Evolutionary conservation across 2,329 filamentous ascomycete species (phyloP).

Genomic region (Phyllosticta citribraziliensis): DNA sequence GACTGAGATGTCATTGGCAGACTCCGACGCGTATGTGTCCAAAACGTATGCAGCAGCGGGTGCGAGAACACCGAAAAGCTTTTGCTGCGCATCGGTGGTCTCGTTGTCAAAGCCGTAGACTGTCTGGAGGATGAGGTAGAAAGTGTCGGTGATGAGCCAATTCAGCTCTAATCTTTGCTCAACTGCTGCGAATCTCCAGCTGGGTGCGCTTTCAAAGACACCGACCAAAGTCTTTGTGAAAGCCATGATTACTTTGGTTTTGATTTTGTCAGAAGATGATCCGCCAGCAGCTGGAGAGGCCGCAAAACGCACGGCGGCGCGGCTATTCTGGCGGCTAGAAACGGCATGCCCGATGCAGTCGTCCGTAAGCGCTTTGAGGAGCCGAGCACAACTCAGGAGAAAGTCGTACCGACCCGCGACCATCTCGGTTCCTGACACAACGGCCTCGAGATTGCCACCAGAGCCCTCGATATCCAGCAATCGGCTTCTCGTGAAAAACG

Average conservation of each 20-base stretch:
- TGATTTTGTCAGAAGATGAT: conserved; percentile 67
- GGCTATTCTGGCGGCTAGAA: conserved; percentile 50
- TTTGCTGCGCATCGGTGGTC: conserved; percentile 30
- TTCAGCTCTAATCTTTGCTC: conserved; percentile 62
- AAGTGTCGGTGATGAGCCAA: conserved; percentile 55
- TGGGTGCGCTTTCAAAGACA: conserved; percentile 73
- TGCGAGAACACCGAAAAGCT: conserved; percentile 55
- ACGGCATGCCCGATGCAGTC: conserved; percentile 64
- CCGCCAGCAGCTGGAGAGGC: conserved; percentile 46
- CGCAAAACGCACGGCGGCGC: conserved; percentile 40
- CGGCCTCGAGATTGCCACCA: conserved; percentile 63
- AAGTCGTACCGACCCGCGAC: conserved; percentile 68
- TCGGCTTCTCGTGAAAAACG: conserved; percentile 71
- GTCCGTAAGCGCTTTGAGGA: conserved; percentile 68
- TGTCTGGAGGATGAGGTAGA: conserved; percentile 62
- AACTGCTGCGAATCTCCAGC: conserved; percentile 69
- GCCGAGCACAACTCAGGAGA: conserved; percentile 58
- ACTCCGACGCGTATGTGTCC: conserved; percentile 63
- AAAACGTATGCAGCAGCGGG: conserved; percentile 67
- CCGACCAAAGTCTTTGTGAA: conserved; percentile 71
- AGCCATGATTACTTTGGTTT: conserved; percentile 60
- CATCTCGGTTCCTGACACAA: conserved; percentile 76
- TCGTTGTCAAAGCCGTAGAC: conserved; percentile 66
- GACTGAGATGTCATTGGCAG: conserved; percentile 61
- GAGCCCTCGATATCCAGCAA: conserved; percentile 68